Percentiles rank a stretch among this genome's conserved stretches.
These are phyloP conservation scores for Bipolaris bicolor DNA, from an alignment of 2,329 filamentous ascomycete species.

Conservation along the genomic window DNA sequence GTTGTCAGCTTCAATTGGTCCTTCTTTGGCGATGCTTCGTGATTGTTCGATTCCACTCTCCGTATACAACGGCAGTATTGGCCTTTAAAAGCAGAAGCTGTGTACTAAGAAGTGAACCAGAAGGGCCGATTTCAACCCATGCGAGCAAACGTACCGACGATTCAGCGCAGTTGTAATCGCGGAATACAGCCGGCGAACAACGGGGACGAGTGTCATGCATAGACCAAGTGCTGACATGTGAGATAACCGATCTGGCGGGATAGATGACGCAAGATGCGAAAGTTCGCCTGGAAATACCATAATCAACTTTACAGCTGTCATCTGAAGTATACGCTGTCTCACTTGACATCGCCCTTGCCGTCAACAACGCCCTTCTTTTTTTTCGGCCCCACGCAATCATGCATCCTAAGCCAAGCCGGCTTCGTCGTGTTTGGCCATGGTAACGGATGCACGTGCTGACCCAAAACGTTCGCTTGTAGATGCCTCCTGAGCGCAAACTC, in stretches of 20 bases:
- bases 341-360: not conserved
- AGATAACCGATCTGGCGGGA: conserved; percentile 1
- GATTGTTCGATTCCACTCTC: not conserved
- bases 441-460: not conserved
- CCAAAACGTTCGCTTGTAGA: not conserved
- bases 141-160: not conserved
- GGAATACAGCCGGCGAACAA: not conserved
- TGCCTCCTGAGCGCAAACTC: not conserved
- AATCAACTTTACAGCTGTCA: not conserved
- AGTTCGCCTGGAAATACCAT: not conserved
- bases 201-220: not conserved
- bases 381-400: not conserved
- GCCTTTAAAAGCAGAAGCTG: not conserved
- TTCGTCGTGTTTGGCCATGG: not conserved
- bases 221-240: not conserved
- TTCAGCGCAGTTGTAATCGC: not conserved
- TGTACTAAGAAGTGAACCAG: not conserved
- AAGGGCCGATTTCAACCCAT: not conserved
- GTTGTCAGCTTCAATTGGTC: not conserved
- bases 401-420: conserved; percentile 1
- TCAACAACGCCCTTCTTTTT: not conserved
- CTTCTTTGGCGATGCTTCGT: not conserved
- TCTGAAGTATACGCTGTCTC: not conserved
- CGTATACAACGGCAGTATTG: not conserved
- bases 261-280: conserved; percentile 1